Base-by-base conservation (phyloP, 2,329 filamentous ascomycete species). In the Epichloe aotearoae region DNA sequence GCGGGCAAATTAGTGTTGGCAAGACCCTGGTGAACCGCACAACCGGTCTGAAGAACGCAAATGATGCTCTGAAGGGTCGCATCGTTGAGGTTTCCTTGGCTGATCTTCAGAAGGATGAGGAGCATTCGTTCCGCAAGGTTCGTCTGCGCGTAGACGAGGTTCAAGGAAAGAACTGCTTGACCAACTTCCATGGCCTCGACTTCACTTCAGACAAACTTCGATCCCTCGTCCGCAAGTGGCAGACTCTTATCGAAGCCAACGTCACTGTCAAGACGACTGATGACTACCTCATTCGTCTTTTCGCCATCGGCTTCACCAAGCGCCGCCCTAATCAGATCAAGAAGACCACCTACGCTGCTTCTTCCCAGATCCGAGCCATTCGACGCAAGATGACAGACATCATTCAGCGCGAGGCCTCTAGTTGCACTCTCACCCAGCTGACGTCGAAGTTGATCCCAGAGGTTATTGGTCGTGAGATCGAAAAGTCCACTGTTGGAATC, bases 191-290 rank as follows among this genome's bases (percentile, higher is more conserved):
- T 84, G 93, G 93, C 65, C 84, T 98, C 72, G 93, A 98, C 79
- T 97, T 98, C 86, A 98, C 93, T 71, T 96, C 93, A 65, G 93
- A 98, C 84, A 98, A 98, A 83, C 86, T 98, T 66, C 88, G 93
- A 70, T 97, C 93, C 58, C 85, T 98, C 61, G 93, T 98, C 65
- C 90, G 93, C 79, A 98, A 98, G 81, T 98, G 93, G 93, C 93
- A 98, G 77, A 85, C 90, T 59, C 82, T 98, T 68, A 97, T 98
- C 64, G 93, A 98, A 83, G 93, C 93, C 80, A 98, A 98, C 74
- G 84, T 97, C 69, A 95, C 94, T 61, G 90, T 98, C 80, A 97
- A 97, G 87, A 97, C 93, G 66, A 97, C 93, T 71, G 93, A 98
- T 71, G 93, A 98, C 77, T 97, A 98, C 81, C 90, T 97, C 71